phyloP scores from a whole-genome alignment of 2,329 filamentous ascomycete species.

The Hymenotorrendiella dingleyae region DNA sequence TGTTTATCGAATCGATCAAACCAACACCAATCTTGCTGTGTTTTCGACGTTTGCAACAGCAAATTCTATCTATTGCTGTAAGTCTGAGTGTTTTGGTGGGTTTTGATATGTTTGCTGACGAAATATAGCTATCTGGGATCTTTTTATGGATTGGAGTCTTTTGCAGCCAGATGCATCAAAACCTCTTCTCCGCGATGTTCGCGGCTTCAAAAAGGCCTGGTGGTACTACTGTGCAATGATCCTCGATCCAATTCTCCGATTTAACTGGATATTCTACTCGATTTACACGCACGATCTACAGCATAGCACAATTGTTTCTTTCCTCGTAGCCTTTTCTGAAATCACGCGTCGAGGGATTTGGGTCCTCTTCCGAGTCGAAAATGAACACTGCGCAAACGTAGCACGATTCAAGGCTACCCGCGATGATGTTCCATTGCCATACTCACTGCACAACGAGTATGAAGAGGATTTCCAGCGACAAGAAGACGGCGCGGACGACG shows the following conservation, averaged over 20 bases:
- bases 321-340: slow-evolving; percentile 72
- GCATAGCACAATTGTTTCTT: slow-evolving; percentile 77
- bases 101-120: neutral
- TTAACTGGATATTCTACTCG: slow-evolving; percentile 85
- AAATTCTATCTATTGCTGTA: slow-evolving; percentile 77
- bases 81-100: slow-evolving; percentile 29
- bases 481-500: neutral
- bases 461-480: slow-evolving; percentile 12
- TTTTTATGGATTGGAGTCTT: slow-evolving; percentile 95
- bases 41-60: slow-evolving; percentile 78
- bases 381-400: slow-evolving; percentile 94
- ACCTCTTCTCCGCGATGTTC: slow-evolving; percentile 65
- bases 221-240: slow-evolving; percentile 83
- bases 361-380: slow-evolving; percentile 91
- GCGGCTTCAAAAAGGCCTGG: slow-evolving; percentile 74
- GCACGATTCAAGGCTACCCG: slow-evolving; percentile 82
- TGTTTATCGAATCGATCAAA: slow-evolving; percentile 70
- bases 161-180: slow-evolving; percentile 68
- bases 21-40: slow-evolving; percentile 51
- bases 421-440: slow-evolving; percentile 84
- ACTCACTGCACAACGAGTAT: slow-evolving; percentile 34
- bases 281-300: slow-evolving; percentile 75
- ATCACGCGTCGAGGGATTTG: slow-evolving; percentile 82
- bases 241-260: slow-evolving; percentile 77
- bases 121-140: slow-evolving; percentile 75